These are phyloP conservation scores for Phytophthora multivora DNA, from an alignment of 352 stramenopile genomes.

Conservation along the genomic window DNA sequence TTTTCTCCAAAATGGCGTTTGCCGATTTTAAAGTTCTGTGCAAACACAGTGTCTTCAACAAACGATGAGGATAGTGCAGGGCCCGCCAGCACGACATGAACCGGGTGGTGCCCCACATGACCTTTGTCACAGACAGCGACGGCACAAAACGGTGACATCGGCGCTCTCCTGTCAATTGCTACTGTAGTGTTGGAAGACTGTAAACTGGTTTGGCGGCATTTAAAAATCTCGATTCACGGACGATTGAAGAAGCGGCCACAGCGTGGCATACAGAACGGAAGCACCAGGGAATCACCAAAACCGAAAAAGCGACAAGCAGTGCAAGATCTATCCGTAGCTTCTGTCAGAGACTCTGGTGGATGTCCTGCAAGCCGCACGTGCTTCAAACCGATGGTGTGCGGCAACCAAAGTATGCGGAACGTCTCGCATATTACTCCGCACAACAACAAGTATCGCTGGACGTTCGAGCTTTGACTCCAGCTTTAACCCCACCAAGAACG, in stretches of 20 bases:
- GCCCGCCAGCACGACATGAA: background rate
- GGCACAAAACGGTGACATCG: background rate
- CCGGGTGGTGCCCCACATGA: background rate
- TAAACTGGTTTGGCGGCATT: no score
- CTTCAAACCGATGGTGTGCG: background rate
- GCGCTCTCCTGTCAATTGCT: background rate
- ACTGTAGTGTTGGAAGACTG: background rate
- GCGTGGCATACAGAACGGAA: no score
- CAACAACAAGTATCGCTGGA: no score
- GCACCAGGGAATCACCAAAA: background rate
- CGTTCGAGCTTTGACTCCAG: no score
- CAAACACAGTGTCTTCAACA: background rate
- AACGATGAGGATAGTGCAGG: constrained; percentile 1
- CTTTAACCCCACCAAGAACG: no score
- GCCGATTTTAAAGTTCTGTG: background rate
- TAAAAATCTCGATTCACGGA: no score
- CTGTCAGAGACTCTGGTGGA: background rate
- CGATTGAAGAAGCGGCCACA: no score
- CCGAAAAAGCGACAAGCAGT: background rate
- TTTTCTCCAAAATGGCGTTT: background rate
- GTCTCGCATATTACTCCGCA: no score
- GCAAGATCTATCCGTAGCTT: background rate
- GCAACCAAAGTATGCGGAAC: background rate
- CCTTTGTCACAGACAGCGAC: constrained; percentile 2
- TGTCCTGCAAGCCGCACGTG: background rate